Conservation (phyloP, 129 eudicot genomes). For the Mikania micrantha region DNA sequence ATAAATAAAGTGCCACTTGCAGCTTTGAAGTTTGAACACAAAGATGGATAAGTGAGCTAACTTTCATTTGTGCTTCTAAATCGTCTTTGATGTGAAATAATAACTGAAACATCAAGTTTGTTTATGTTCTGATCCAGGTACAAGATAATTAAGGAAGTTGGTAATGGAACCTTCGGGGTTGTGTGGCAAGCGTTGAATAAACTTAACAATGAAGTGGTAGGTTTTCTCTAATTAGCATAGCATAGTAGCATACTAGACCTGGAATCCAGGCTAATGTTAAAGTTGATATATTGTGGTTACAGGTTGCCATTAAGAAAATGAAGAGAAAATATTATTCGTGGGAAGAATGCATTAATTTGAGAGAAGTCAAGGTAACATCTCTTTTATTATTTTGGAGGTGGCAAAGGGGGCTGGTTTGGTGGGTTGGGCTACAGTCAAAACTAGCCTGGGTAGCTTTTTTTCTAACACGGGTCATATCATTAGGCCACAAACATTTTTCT, state of each 20-base stretch:
- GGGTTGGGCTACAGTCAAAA: neutral
- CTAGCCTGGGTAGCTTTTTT: neutral
- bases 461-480: too few species aligned
- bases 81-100: neutral
- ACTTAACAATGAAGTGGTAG: conserved; percentile 84
- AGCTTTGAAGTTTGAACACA: conserved; percentile 22
- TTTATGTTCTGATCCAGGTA: conserved; percentile 37
- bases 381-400: neutral
- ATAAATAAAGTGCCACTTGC: conserved; percentile 39
- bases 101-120: neutral
- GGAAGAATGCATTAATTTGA: conserved; percentile 94
- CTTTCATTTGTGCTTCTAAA: neutral
- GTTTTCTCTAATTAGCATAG: conserved; percentile 12
- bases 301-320: conserved; percentile 95
- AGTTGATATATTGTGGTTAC: conserved; percentile 15
- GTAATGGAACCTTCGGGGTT: conserved; percentile 86
- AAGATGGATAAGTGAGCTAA: conserved; percentile 75
- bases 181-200: conserved; percentile 83
- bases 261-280: neutral
- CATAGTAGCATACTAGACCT: neutral
- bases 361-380: conserved; percentile 85
- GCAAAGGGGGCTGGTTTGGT: neutral
- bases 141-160: conserved; percentile 76
- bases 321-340: conserved; percentile 87
- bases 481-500: neutral